Conservation (phyloP, 1,139 yeast species). For the Pichia sp. region DNA sequence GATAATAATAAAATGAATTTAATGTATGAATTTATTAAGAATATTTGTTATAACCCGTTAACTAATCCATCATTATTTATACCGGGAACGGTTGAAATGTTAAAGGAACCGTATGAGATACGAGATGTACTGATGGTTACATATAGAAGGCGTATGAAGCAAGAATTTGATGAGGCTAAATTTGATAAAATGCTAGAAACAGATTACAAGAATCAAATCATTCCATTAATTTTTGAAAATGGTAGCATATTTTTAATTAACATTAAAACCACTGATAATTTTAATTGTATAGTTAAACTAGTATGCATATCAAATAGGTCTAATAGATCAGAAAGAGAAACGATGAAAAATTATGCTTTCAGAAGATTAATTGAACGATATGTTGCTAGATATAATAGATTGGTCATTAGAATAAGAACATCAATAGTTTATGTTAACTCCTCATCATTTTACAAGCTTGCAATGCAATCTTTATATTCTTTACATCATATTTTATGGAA, state of each 20-base stretch:
- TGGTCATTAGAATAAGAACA: slow-evolving; percentile 22
- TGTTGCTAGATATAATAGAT: slow-evolving; percentile 24
- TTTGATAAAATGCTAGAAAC: slow-evolving; percentile 20
- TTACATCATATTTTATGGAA: slow-evolving; percentile 24
- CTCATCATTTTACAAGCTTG: slow-evolving; percentile 21
- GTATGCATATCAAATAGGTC: slow-evolving; percentile 24
- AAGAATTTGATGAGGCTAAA: slow-evolving; percentile 28
- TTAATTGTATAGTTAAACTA: slow-evolving; percentile 21
- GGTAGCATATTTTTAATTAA: slow-evolving; percentile 26
- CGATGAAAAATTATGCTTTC: slow-evolving; percentile 24
- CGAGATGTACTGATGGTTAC: slow-evolving; percentile 24
- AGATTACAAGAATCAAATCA: slow-evolving; percentile 26
- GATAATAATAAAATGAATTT: slow-evolving; percentile 24
- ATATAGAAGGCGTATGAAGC: slow-evolving; percentile 21
- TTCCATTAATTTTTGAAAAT: slow-evolving; percentile 27
- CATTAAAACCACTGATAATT: slow-evolving; percentile 17
- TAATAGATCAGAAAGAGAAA: slow-evolving; percentile 23
- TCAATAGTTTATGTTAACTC: slow-evolving; percentile 19
- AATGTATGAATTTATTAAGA: slow-evolving; percentile 25
- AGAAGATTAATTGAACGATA: slow-evolving; percentile 27
- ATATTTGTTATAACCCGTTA: slow-evolving; percentile 19
- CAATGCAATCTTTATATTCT: slow-evolving; percentile 23
- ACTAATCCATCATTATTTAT: slow-evolving; percentile 13
- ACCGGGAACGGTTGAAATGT: slow-evolving; percentile 4
- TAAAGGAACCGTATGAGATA: slow-evolving; percentile 20